Evolutionary conservation across 495 filamentous ascomycete species (phyloP), one percentile per base, ranked within the genome.

Genomic region (Massariosphaeria phaeospora): DNA sequence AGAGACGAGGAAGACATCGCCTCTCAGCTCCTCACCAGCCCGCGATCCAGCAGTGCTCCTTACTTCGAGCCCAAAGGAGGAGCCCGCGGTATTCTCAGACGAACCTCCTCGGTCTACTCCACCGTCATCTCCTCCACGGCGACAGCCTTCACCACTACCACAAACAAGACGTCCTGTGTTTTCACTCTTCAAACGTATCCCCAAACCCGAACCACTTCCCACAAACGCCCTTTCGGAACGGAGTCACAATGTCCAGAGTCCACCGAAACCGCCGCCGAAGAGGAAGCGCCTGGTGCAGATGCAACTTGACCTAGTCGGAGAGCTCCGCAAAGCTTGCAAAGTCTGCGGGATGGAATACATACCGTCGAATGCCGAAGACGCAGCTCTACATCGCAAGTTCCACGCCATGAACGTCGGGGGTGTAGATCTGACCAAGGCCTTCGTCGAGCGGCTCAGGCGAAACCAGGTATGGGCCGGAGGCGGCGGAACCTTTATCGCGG

Each of bases 281-380:
- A 59, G 59, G 24, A 56, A 60, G 57, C 53, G 66, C 2, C 62
- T 85, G 55, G 79, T 76, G 24, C 84, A 88, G 62, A 80, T 84
- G 71, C 81, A 82, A 45, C 77, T 88, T 29, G 84, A 85, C 57
- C 70, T 86, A 25, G 84, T 83, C 13, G 73, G 72, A 53, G 72
- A 79, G 38, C 67, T 78, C 31, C 73, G 78, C 42, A 79, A 77
- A 53, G 79, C 75, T n/a, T 88, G 84, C 66, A 72, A 70, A 30
- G 72, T 70, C 1, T 88, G 84, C 64, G 80, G 77, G 0, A 88
- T 88, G 84, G 81, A 84, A 52, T 88, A 87, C 64, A 74, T 84
- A 33, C 78, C 83, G 11, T 85, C 82, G 0, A 79, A 81, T 20
- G 70, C 72, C 34, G 83, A 85, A 58, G 84, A 88, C 56, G 72